phyloP scores from a whole-genome alignment of 1,139 yeast species.

The Geotrichum cucujoidarum region DNA sequence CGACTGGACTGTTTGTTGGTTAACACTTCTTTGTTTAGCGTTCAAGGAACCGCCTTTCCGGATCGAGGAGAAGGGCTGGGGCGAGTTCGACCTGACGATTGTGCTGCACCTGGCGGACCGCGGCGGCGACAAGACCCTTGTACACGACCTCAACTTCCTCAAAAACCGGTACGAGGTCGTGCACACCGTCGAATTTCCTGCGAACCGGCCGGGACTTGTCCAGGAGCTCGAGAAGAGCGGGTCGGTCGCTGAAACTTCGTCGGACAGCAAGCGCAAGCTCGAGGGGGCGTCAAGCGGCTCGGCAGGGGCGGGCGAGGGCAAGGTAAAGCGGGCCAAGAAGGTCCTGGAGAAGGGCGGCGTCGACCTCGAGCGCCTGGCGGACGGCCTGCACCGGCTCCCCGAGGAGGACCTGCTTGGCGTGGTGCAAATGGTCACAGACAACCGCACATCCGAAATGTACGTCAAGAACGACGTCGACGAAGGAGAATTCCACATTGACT shows the following conservation, averaged over 20 bases:
- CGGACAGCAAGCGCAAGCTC: not conserved
- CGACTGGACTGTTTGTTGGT: not conserved
- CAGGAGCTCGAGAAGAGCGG: conserved; percentile 77
- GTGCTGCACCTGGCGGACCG: conserved; percentile 74
- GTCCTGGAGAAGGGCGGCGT: conserved; percentile 55
- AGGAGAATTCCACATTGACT: conserved; percentile 96
- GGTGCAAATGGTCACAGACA: conserved; percentile 97
- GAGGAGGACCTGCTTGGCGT: conserved; percentile 93
- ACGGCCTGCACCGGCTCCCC: conserved; percentile 76
- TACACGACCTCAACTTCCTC: conserved; percentile 84
- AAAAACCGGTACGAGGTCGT: conserved; percentile 73
- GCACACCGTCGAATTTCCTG: conserved; percentile 70
- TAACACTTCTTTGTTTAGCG: conserved; percentile 26
- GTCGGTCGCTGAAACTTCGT: conserved; percentile 40
- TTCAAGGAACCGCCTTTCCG: conserved; percentile 82
- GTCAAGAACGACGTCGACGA: conserved; percentile 93
- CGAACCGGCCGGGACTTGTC: conserved; percentile 68
- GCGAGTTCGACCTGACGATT: conserved; percentile 88
- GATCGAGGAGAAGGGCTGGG: conserved; percentile 97
- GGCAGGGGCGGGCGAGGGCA: not conserved
- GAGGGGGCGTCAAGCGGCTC: not conserved
- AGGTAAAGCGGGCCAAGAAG: conserved; percentile 36
- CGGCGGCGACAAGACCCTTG: conserved; percentile 79
- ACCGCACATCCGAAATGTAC: conserved; percentile 92
- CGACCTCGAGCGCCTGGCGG: conserved; percentile 86